Percentiles rank a stretch among this genome's conserved stretches.
Conservation (phyloP, 352 stramenopile species). For the Ophiocytium majus region DNA sequence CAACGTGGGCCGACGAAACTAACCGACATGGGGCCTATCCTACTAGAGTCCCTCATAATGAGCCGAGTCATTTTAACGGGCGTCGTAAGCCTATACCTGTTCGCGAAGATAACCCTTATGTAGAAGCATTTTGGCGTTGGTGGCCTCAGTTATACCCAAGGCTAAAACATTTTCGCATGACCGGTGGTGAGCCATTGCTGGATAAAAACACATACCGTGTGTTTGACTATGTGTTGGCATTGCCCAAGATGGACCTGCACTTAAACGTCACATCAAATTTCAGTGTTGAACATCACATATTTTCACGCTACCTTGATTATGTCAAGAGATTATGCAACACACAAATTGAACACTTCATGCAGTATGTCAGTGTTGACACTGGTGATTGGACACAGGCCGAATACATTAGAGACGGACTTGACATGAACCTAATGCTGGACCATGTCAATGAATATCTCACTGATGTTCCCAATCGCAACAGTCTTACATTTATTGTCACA, state of each 20-base stretch:
- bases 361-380: background rate
- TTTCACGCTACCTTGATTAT: background rate
- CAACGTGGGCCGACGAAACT: background rate
- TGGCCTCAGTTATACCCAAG: background rate
- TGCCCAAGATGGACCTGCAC: background rate
- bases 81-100: too few relatives aligned
- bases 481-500: background rate
- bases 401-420: background rate
- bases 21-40: background rate
- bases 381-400: background rate
- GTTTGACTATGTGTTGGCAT: background rate
- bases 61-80: too few relatives aligned
- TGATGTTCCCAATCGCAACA: background rate
- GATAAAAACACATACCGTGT: background rate
- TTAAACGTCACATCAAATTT: background rate
- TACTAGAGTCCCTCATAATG: too few relatives aligned
- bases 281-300: background rate
- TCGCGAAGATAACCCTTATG: slow-evolving; percentile 8
- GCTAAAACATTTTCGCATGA: background rate
- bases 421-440: background rate
- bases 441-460: slow-evolving; percentile 3
- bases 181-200: background rate
- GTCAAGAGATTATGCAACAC: background rate
- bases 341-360: background rate
- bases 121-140: background rate